These are phyloP conservation scores for Ulota crispa DNA, from an alignment of 225 moss, liverwort and hornwort genomes.

Conservation along the genomic window DNA sequence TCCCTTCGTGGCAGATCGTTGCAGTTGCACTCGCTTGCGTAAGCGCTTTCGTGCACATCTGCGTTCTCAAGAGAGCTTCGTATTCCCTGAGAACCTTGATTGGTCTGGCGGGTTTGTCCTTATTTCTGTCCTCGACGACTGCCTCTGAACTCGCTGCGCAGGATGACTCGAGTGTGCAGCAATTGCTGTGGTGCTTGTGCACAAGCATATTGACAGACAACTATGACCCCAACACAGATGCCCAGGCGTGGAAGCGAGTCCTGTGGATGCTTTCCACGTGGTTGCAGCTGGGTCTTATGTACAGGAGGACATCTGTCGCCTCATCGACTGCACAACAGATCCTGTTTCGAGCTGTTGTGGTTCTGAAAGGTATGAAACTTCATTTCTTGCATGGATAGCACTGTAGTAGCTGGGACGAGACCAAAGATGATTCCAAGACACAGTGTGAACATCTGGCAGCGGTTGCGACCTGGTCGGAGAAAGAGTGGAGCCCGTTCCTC, in stretches of 20 bases:
- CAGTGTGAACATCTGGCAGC: conserved; percentile 1
- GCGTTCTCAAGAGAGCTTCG: not conserved
- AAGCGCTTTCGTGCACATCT: not conserved
- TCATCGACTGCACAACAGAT: not conserved
- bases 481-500: not conserved
- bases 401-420: not conserved
- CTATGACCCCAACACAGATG: not conserved
- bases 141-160: not conserved
- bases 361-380: not conserved
- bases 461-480: not conserved
- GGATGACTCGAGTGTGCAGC: not conserved
- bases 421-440: conserved; percentile 1
- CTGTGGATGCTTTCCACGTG: not conserved
- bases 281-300: not conserved
- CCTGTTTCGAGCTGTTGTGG: not conserved
- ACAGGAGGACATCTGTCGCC: not conserved
- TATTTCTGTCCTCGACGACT: not conserved
- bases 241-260: not conserved
- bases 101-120: not conserved
- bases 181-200: not conserved
- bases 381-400: not conserved
- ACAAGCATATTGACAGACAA: not conserved
- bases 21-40: not conserved
- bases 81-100: not conserved
- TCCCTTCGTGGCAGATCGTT: not conserved